These are phyloP conservation scores for Penicillium antarcticum DNA, from an alignment of 495 filamentous ascomycete species.

Conservation along the genomic window DNA sequence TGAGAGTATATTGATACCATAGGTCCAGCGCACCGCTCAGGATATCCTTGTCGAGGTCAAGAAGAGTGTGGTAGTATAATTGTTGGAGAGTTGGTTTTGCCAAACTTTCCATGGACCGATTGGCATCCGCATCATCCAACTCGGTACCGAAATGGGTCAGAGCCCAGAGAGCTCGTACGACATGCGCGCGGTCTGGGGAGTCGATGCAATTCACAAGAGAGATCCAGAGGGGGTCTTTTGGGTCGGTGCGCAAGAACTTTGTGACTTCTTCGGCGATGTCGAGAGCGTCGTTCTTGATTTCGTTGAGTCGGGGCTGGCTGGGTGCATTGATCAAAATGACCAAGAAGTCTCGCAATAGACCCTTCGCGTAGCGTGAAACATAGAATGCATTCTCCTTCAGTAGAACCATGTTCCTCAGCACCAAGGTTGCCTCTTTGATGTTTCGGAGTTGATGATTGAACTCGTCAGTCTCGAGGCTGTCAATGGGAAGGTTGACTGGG, in stretches of 20 bases:
- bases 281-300: conserved; percentile 86
- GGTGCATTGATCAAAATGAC: conserved; percentile 79
- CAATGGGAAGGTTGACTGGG: conserved; percentile 52
- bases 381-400: conserved; percentile 83
- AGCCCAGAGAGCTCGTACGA: conserved; percentile 78
- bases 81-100: conserved; percentile 60
- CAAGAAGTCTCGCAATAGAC: conserved; percentile 71
- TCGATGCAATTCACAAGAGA: conserved; percentile 67
- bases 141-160: conserved; percentile 86
- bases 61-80: conserved; percentile 74
- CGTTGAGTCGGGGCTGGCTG: conserved; percentile 65
- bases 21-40: conserved; percentile 86
- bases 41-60: conserved; percentile 85
- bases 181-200: conserved; percentile 77
- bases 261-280: conserved; percentile 93
- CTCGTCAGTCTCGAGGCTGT: conserved; percentile 71
- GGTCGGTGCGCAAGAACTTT: conserved; percentile 67
- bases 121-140: conserved; percentile 62
- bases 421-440: conserved; percentile 81
- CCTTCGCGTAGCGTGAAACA: conserved; percentile 65
- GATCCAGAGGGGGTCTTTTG: conserved; percentile 73
- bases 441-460: conserved; percentile 67
- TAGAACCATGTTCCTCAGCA: conserved; percentile 91
- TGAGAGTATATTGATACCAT: conserved; percentile 89
- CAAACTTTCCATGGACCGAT: conserved; percentile 68